A percentile compares a stretch with the other conserved stretches of the same genome.
Evolutionary conservation across 2,329 filamentous ascomycete genomes (phyloP).

Genomic region (Cladobotryum protrusum): DNA sequence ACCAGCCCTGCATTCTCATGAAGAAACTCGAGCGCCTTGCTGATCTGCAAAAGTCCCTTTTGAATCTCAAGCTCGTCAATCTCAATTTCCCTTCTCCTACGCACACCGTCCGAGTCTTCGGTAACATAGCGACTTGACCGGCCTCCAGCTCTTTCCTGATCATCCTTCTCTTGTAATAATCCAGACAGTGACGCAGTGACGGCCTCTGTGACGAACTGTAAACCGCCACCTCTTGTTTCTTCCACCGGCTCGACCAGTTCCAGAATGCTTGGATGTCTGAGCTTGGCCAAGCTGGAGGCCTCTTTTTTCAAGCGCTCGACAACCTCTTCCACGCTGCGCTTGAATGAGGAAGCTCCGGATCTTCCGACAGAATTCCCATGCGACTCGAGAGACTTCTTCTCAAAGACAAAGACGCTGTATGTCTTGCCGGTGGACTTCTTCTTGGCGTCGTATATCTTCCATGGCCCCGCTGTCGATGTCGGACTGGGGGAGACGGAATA

Average conservation of each 20-base stretch:
- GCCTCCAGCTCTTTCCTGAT: constrained; percentile 67
- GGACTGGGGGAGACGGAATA: constrained; percentile 74
- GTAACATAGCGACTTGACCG: constrained; percentile 73
- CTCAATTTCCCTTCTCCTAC: constrained; percentile 73
- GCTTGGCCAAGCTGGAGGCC: constrained; percentile 76
- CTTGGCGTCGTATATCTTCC: constrained; percentile 97
- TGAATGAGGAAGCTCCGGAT: constrained; percentile 57
- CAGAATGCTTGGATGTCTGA: constrained; percentile 86
- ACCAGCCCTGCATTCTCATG: constrained; percentile 93
- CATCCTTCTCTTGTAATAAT: constrained; percentile 80
- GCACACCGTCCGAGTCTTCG: constrained; percentile 68
- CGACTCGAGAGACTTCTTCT: constrained; percentile 75
- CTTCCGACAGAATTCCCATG: constrained; percentile 34
- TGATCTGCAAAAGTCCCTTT: constrained; percentile 88
- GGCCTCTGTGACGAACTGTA: constrained; percentile 93
- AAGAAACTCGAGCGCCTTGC: constrained; percentile 88
- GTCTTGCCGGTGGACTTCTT: constrained; percentile 89
- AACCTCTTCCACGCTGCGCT: constrained; percentile 80
- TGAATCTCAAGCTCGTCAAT: constrained; percentile 97
- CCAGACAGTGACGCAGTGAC: constrained; percentile 84
- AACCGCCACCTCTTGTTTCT: constrained; percentile 80
- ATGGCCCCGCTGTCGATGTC: constrained; percentile 79
- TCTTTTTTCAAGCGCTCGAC: constrained; percentile 88
- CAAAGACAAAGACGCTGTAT: constrained; percentile 91
- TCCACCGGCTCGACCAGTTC: constrained; percentile 94